These are phyloP conservation scores for Pseudogymnoascus sp. DNA, from an alignment of 2,329 filamentous ascomycete genomes.

Conservation along the genomic window DNA sequence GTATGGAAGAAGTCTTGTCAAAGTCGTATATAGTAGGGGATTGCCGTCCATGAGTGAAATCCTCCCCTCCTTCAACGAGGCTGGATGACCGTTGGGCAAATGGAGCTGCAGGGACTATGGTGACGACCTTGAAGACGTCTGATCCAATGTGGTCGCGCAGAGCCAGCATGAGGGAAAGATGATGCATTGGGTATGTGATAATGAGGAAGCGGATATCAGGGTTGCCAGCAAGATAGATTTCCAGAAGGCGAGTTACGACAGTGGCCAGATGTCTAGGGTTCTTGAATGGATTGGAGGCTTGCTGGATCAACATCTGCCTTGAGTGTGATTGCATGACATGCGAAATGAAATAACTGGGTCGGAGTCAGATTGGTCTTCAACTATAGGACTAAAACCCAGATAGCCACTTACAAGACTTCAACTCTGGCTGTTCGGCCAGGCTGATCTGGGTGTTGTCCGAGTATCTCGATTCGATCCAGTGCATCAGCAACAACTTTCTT, in stretches of 20 bases:
- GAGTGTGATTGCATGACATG: constrained; percentile 53
- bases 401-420: background rate
- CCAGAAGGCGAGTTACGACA: constrained; percentile 51
- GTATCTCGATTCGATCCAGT: constrained; percentile 44
- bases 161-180: constrained; percentile 49
- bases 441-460: constrained; percentile 37
- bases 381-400: constrained; percentile 9
- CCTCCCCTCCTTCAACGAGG: background rate
- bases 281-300: constrained; percentile 47
- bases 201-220: constrained; percentile 47
- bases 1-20: background rate
- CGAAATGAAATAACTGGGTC: constrained; percentile 47
- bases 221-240: constrained; percentile 49
- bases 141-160: constrained; percentile 50
- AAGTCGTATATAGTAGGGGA: constrained; percentile 20
- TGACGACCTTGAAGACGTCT: constrained; percentile 50
- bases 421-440: background rate
- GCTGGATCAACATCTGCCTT: constrained; percentile 41
- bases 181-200: constrained; percentile 49
- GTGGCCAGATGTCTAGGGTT: constrained; percentile 48
- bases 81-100: background rate
- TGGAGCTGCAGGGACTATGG: constrained; percentile 35
- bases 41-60: constrained; percentile 26
- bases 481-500: constrained; percentile 42
- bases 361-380: background rate